phyloP scores from a whole-genome alignment of 768 basidiomycete species.

The Tricholomella constricta region DNA sequence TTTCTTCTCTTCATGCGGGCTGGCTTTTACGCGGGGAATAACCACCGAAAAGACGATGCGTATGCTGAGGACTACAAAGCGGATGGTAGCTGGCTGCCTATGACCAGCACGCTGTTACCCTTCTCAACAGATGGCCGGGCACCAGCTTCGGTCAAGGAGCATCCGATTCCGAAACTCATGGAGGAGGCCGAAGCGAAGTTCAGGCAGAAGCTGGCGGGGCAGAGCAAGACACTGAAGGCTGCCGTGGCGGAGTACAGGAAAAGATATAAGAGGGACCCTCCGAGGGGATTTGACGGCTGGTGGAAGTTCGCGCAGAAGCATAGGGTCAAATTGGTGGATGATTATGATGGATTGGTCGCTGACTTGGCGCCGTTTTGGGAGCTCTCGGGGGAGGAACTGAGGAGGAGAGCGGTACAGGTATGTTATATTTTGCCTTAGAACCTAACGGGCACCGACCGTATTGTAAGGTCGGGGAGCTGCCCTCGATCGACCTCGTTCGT shows the following conservation, averaged over 20 bases:
- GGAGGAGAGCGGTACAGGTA: conserved; percentile 63
- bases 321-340: conserved; percentile 81
- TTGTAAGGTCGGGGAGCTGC: conserved; percentile 68
- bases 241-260: conserved; percentile 83
- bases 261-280: conserved; percentile 79
- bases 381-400: conserved; percentile 69
- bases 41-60: conserved; percentile 21
- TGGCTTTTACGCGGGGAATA: conserved; percentile 46
- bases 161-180: conserved; percentile 88
- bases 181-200: conserved; percentile 79
- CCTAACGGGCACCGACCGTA: background rate
- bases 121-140: conserved; percentile 15
- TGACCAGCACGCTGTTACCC: conserved; percentile 17
- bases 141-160: conserved; percentile 30
- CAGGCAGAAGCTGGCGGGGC: conserved; percentile 61
- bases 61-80: conserved; percentile 12
- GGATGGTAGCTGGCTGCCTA: conserved; percentile 22
- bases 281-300: conserved; percentile 91
- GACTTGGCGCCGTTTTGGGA: conserved; percentile 89
- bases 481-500: conserved; percentile 88
- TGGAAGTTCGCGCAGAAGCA: conserved; percentile 77
- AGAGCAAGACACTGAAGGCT: conserved; percentile 76
- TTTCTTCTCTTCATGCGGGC: conserved; percentile 52
- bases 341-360: conserved; percentile 77
- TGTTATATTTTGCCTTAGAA: conserved; percentile 11